Evolutionary conservation across 306 rosid genomes (phyloP), one percentile per base, ranked within the genome.

Genomic region (Trifolium dubium): DNA sequence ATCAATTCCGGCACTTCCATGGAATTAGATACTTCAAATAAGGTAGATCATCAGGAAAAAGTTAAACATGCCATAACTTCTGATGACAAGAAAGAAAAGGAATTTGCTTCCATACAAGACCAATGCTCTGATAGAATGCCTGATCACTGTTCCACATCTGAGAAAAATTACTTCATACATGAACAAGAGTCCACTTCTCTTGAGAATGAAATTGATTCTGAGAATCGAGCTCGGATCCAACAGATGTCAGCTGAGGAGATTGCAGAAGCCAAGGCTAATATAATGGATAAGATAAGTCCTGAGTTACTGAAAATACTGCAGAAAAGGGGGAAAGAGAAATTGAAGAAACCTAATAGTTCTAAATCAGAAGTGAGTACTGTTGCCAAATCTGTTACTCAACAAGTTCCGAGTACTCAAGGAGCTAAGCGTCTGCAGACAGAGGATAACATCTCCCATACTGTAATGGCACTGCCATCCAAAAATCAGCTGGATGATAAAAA

Each of bases 161-260:
- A 71, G 70, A 58, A 71, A 83, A 49, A 32, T 58, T 9, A 60
- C 78, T 58, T 74, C 47, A 51, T 68, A 65, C 74, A 73, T 67
- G 84, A 85, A 59, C 86, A 74, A 50, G 82, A 41, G 61, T 35
- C 88, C 11, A 31, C 49, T 30, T 77, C 90, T 12, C 74, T 92
- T 50, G 86, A 89, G 81, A 78, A 77, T 77, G 88, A 89, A 79
- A 92, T 94, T 79, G 93, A 92, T 83, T 83, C 78, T 2, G 96
- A 94, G 83, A 94, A 94, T 84, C 64, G 50, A 55, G 88, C 86
- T 53, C 84, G 77, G 46, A 74, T 94, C 72, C 82, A 79, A 64
- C 81, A 76, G 78, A 92, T 94, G 99, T 84, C 95, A 13, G 55
- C 85, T 10, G 85, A 87, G 76, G 97, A 94, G 80, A 86, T 94